Evolutionary conservation across 139 green algal species (phyloP), one percentile per base, ranked within the genome.

Genomic region (Prasinococcaceae sp.): DNA sequence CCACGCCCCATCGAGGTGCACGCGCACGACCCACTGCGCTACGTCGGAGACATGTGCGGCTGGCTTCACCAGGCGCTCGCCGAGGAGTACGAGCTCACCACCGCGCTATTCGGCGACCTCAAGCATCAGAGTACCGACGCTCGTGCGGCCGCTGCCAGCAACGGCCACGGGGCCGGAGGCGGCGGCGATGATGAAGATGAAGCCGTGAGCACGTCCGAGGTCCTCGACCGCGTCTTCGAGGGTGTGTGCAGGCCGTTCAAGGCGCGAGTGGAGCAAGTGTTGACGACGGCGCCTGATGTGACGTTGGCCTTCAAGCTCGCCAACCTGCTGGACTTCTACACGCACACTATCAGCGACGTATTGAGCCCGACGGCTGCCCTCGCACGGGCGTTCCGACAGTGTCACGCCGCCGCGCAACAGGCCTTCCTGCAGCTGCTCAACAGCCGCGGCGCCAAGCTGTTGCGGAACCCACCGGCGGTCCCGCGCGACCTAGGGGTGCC

Each of bases 1-100:
- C 83, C 82, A 0, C 62, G 84, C 0, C 89, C 89, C 16, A 98
- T 98, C 30, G 89, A 98, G 70, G 81, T 95, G 66, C 90, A 96
- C 37, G 79, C 89, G 8, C 81, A 94, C 52, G 88, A 98, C 66
- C 86, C 90, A 2, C 58, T 69, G 40, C 66, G 80, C 24, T 90
- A 90, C 76, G 62, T 88, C 4, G 80, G 81, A 32, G 90, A 98
- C 74, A 98, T 96, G 90, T 65, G 96, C 25, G 90, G 81, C 0
- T 98, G 90, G 90, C 73, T 95, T 52, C 90, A 98, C 56, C 75
- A 92, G 69, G 62, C 89, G 0, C 71, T 95, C 17, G 86, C 82
- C 6, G 79, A 70, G 5, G 90, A 97, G 68, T 71, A 71, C 0
- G 88, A 96, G 73, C 79, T 98, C 38, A 65, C 93, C 25, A 63